Base-by-base conservation (phyloP, 495 filamentous ascomycete species). In the Trichocladium uniseriatum region DNA sequence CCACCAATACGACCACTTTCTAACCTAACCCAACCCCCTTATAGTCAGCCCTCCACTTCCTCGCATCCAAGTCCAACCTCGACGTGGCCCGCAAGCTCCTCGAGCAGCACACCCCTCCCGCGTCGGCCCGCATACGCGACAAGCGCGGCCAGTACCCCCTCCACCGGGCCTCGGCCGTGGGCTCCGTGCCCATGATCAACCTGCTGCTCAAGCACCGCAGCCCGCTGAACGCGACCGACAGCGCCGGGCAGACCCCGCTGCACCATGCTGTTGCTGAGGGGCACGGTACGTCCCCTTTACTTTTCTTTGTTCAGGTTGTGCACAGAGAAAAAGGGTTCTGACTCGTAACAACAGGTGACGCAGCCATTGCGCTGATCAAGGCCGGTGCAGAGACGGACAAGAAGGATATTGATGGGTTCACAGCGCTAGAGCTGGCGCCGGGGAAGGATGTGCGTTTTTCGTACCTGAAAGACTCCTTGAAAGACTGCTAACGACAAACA, bases 241-340 rank as follows among this genome's bases (percentile, higher is more conserved):
- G 71, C 9, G 79, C 86, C 46, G 90, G 91, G 1, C 74, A 85
- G 49, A 97, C 94, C 29, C 81, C 90, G 13, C 68, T 99, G 60
- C 92, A 99, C 66, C 94, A 99, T 69, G 92, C 86, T 2, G 77
- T 96, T 51, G 85, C 87, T 0, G 92, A 98, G 65, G 92, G 92
- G 0, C 90, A 95, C 64, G 92, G 75, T 77, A 37, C 63, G 45
- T 16, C 13, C 13, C 13, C 13, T 32, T 32, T 32, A 24, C 2
- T 44, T 48, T 37, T 8, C n/a, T 22, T 38, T 37, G 1, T 13
- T 21, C n/a, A n/a, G n/a, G n/a, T n/a, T n/a, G n/a, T n/a, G n/a
- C n/a, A n/a, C n/a, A n/a, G n/a, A n/a, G n/a, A n/a, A n/a, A n/a
- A n/a, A n/a, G n/a, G n/a, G n/a, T n/a, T n/a, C n/a, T n/a, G n/a